A percentile compares a stretch with the other conserved stretches of the same genome.
Evolutionary conservation across 2,329 filamentous ascomycete genomes (phyloP).

Genomic region (Albophoma yamanashiensis): DNA sequence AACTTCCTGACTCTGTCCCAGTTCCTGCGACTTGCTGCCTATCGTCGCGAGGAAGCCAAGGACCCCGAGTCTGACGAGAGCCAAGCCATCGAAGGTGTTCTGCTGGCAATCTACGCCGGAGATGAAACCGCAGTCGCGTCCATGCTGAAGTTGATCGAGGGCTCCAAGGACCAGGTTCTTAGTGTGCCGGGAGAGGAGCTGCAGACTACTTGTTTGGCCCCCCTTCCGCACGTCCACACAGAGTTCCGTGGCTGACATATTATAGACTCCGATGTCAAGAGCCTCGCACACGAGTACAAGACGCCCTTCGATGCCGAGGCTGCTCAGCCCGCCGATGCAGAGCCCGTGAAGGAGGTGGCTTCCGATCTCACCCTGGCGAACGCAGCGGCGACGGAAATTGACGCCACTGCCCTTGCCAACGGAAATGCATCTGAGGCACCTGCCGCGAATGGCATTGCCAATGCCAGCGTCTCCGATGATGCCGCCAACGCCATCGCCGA

Average conservation of each 20-base stretch:
- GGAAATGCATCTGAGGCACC: slow-evolving; percentile 27
- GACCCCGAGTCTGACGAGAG: slow-evolving; percentile 59
- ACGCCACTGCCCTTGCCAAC: slow-evolving; percentile 32
- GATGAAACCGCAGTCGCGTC: slow-evolving; percentile 63
- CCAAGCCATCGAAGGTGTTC: slow-evolving; percentile 69
- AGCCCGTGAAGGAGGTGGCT: slow-evolving; percentile 20
- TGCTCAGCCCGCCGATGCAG: slow-evolving; percentile 19
- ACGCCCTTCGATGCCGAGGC: slow-evolving; percentile 24
- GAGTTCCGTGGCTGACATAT: slow-evolving; percentile 8
- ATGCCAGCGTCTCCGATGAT: slow-evolving; percentile 38
- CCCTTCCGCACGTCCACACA: neutral
- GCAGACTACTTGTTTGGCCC: slow-evolving; percentile 57
- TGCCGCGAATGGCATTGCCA: slow-evolving; percentile 30
- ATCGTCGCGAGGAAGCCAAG: slow-evolving; percentile 59
- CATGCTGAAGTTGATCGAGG: slow-evolving; percentile 68
- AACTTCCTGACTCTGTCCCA: slow-evolving; percentile 64
- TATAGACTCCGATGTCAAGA: slow-evolving; percentile 27
- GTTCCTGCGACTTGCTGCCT: slow-evolving; percentile 70
- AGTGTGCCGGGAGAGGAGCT: slow-evolving; percentile 56
- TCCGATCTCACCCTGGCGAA: slow-evolving; percentile 59
- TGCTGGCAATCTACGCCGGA: slow-evolving; percentile 69
- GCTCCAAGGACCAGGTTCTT: slow-evolving; percentile 53
- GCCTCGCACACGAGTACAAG: slow-evolving; percentile 41
- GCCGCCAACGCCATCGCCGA: slow-evolving; percentile 52
- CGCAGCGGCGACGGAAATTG: slow-evolving; percentile 58